phyloP scores from a whole-genome alignment of 345 rosid genomes.

The Durio zibethinus region DNA sequence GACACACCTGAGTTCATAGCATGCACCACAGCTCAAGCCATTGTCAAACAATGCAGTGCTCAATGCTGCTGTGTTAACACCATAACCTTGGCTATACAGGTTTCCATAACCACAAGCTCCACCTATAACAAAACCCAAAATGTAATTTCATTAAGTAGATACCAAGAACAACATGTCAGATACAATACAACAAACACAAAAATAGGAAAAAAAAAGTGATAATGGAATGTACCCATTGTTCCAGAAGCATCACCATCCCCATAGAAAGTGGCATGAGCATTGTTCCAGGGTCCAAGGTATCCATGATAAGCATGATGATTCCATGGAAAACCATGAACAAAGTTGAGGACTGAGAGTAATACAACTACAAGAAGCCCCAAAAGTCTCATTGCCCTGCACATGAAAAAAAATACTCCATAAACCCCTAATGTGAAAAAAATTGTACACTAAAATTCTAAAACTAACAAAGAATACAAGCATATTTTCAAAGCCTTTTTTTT shows the following conservation, averaged over 20 bases:
- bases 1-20: constrained; percentile 54
- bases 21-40: constrained; percentile 68
- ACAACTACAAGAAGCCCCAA: constrained; percentile 19
- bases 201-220: not conserved
- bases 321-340: constrained; percentile 26
- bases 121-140: constrained; percentile 27
- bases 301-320: constrained; percentile 25
- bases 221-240: constrained; percentile 56
- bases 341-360: constrained; percentile 26
- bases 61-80: constrained; percentile 65
- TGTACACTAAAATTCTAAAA: not conserved
- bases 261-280: constrained; percentile 78
- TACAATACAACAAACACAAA: not conserved
- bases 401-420: not conserved
- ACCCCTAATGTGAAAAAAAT: too few relatives aligned
- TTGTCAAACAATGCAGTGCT: constrained; percentile 65
- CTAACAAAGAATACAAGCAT: not conserved
- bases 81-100: constrained; percentile 67
- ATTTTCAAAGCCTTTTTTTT: not conserved
- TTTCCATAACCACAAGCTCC: constrained; percentile 87
- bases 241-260: constrained; percentile 87
- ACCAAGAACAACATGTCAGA: not conserved
- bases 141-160: not conserved
- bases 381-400: constrained; percentile 29
- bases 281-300: constrained; percentile 51